These are phyloP conservation scores for Lyophyllum shimeji DNA, from an alignment of 768 basidiomycete genomes.

Conservation along the genomic window DNA sequence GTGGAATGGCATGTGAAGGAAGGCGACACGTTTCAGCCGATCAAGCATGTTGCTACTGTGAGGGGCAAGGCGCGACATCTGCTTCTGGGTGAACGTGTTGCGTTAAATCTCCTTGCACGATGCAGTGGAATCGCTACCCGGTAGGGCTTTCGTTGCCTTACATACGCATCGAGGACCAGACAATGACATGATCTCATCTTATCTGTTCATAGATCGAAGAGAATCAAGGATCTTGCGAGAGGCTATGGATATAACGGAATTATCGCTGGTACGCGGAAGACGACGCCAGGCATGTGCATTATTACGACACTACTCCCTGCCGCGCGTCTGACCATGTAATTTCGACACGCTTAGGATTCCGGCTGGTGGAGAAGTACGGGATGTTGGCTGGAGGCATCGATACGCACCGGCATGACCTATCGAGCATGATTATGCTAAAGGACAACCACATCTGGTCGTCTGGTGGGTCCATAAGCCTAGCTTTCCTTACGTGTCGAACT, in stretches of 20 bases:
- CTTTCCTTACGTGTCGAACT: conserved; percentile 4
- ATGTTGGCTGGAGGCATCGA: conserved; percentile 99
- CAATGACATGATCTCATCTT: conserved; percentile 7
- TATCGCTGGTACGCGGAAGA: conserved; percentile 95
- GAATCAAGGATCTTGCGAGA: conserved; percentile 75
- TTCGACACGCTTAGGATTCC: conserved; percentile 59
- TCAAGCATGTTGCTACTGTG: conserved; percentile 89
- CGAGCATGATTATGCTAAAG: conserved; percentile 99
- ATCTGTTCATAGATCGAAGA: conserved; percentile 65
- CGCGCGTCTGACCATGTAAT: not conserved
- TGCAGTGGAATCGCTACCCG: conserved; percentile 97
- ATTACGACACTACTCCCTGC: not conserved
- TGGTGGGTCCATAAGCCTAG: conserved; percentile 50
- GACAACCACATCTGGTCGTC: conserved; percentile 99
- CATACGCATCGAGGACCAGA: not conserved
- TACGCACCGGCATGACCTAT: conserved; percentile 93
- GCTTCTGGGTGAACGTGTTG: conserved; percentile 89
- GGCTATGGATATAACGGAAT: conserved; percentile 81
- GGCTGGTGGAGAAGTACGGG: conserved; percentile 96
- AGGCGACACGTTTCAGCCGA: conserved; percentile 76
- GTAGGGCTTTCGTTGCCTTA: conserved; percentile 41
- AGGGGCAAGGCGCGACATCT: conserved; percentile 85
- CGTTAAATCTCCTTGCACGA: conserved; percentile 88
- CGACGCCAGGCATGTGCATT: conserved; percentile 70
- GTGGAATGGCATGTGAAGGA: conserved; percentile 94